These are phyloP conservation scores for Sugiyamaella neomexicana DNA, from an alignment of 1,139 yeast genomes.

Conservation along the genomic window DNA sequence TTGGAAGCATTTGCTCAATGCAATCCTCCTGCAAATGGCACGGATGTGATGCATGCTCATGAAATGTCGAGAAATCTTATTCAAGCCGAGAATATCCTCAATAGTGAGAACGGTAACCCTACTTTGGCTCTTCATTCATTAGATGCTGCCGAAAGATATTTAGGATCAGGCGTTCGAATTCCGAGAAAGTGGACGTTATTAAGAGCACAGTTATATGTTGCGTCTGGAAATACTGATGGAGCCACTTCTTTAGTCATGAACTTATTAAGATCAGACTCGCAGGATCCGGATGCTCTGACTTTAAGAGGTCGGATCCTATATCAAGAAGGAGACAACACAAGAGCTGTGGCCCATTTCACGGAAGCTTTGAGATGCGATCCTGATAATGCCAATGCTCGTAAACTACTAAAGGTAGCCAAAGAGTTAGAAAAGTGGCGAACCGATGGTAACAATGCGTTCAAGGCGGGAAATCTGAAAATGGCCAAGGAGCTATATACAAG, in stretches of 20 bases:
- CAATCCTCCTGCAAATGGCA: conserved; percentile 32
- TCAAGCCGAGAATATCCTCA: conserved; percentile 37
- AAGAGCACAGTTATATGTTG: conserved; percentile 37
- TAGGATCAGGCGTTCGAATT: conserved; percentile 39
- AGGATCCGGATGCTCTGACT: conserved; percentile 44
- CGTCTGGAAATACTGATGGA: conserved; percentile 39
- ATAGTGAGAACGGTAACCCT: conserved; percentile 26
- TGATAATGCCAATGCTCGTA: conserved; percentile 41
- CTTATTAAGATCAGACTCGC: conserved; percentile 40
- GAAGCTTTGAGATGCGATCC: conserved; percentile 48
- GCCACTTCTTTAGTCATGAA: conserved; percentile 43
- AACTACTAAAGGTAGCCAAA: conserved; percentile 36
- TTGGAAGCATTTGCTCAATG: conserved; percentile 30
- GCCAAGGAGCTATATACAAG: conserved; percentile 67
- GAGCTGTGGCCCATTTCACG: conserved; percentile 43
- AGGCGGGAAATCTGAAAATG: conserved; percentile 49
- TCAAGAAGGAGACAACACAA: conserved; percentile 42
- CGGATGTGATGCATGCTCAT: conserved; percentile 39
- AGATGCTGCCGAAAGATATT: conserved; percentile 41
- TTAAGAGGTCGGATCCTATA: conserved; percentile 42
- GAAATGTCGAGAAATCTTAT: conserved; percentile 41
- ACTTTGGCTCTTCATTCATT: conserved; percentile 41
- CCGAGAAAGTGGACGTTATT: conserved; percentile 43
- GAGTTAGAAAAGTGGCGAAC: conserved; percentile 44
- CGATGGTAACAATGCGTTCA: conserved; percentile 70